Evolutionary conservation across 2,329 filamentous ascomycete genomes (phyloP).

Genomic region (Paecilomyces niveus): DNA sequence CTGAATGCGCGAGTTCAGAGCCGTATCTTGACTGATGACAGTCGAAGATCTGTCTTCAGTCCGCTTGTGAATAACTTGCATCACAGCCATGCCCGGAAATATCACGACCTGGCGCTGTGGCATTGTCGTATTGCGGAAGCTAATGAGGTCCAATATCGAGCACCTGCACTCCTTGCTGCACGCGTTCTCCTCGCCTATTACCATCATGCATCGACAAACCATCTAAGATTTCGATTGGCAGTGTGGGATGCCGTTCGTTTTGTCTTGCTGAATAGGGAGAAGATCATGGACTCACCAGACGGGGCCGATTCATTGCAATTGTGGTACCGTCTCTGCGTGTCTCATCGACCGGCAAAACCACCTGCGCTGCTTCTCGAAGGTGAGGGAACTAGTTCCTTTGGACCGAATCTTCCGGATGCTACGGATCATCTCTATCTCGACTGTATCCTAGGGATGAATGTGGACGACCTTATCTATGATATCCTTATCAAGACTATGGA

Average conservation of each 20-base stretch:
- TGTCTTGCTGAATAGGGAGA: not conserved
- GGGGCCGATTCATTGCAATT: constrained; percentile 9
- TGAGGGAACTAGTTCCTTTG: constrained; percentile 6
- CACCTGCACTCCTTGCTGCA: not conserved
- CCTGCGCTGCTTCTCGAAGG: constrained; percentile 12
- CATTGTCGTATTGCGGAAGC: not conserved
- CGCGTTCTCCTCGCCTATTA: not conserved
- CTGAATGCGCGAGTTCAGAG: not conserved
- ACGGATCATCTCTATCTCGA: constrained; percentile 10
- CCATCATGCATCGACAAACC: not conserved
- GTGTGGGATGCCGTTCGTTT: not conserved
- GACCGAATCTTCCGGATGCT: constrained; percentile 5
- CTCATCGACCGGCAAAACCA: constrained; percentile 11
- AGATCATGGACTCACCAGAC: not conserved
- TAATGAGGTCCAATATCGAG: not conserved
- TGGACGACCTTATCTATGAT: constrained; percentile 15
- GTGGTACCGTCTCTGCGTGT: constrained; percentile 15
- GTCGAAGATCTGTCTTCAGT: not conserved
- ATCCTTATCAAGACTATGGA: constrained; percentile 15
- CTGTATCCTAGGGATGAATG: constrained; percentile 10
- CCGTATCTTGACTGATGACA: not conserved
- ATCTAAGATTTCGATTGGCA: not conserved
- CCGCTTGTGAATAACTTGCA: not conserved
- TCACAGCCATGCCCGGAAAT: not conserved
- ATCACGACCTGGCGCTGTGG: not conserved